A percentile compares a stretch with the other conserved stretches of the same genome.
These are phyloP conservation scores for Pelargonium myrrhifolium DNA, from an alignment of 441 rosid genomes.

Conservation along the genomic window DNA sequence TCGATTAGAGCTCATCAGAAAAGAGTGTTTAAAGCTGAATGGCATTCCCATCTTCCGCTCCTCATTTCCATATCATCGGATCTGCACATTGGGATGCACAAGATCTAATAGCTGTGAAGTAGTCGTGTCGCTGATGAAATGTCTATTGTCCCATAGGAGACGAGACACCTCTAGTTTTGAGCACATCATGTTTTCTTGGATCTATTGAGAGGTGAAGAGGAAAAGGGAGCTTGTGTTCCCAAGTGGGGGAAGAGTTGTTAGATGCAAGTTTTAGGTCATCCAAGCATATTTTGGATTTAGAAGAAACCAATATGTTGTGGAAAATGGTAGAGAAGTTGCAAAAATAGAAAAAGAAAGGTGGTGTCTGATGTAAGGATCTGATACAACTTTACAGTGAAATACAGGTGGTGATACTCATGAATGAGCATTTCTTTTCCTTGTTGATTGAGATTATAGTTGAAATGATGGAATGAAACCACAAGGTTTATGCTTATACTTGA, in stretches of 20 bases:
- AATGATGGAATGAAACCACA: no score
- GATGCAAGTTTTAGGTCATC: neutral
- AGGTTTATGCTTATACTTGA: no score
- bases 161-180: neutral
- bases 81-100: constrained; percentile 72
- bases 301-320: neutral
- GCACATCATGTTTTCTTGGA: neutral
- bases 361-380: neutral
- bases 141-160: neutral
- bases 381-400: neutral
- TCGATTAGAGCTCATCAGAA: constrained; percentile 79
- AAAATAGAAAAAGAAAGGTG: neutral
- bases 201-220: no score
- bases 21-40: constrained; percentile 77
- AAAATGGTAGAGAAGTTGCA: neutral
- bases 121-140: neutral
- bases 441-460: no score
- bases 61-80: constrained; percentile 83
- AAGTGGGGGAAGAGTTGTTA: neutral
- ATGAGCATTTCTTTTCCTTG: no score
- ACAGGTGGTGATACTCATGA: neutral
- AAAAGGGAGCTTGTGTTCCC: neutral
- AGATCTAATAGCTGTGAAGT: constrained; percentile 20
- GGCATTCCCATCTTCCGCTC: constrained; percentile 63
- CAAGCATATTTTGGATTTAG: neutral